A percentile compares a stretch with the other conserved stretches of the same genome.
Evolutionary conservation across 2,329 filamentous ascomycete genomes (phyloP).

Genomic region (Teratosphaeria pseudoeucalypti): DNA sequence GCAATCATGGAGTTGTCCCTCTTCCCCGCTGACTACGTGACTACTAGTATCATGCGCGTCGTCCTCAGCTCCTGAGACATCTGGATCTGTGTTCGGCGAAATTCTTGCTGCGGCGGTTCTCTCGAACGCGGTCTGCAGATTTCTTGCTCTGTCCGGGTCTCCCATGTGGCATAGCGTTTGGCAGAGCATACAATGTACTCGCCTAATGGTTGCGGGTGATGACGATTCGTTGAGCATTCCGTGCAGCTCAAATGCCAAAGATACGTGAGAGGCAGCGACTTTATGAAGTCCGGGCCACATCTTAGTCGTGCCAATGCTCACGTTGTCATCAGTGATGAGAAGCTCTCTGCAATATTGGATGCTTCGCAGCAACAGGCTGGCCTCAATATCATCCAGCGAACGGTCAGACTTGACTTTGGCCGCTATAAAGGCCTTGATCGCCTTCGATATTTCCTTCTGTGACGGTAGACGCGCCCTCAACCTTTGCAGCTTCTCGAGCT

Average conservation of each 20-base stretch:
- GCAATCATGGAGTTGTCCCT: neutral
- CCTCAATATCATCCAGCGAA: conserved; percentile 56
- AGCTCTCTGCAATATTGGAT: conserved; percentile 47
- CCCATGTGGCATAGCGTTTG: neutral
- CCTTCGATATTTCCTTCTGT: conserved; percentile 51
- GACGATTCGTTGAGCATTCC: neutral
- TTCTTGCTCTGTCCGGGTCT: neutral
- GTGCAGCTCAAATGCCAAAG: neutral
- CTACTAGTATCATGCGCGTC: neutral
- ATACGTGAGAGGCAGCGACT: neutral
- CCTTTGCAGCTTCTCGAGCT: conserved; percentile 53
- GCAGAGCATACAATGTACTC: neutral
- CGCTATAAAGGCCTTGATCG: conserved; percentile 54
- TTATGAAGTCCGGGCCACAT: neutral
- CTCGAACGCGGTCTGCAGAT: neutral
- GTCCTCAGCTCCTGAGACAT: neutral
- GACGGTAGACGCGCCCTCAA: conserved; percentile 56
- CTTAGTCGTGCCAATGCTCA: neutral
- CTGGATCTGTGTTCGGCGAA: neutral
- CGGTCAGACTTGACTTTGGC: conserved; percentile 30
- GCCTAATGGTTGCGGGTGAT: neutral
- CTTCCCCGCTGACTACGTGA: neutral
- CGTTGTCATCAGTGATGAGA: neutral
- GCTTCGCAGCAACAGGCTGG: conserved; percentile 48
- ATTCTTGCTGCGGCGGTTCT: neutral